Base-by-base conservation (phyloP, 164 flowering plant genomes). In the Umbilicus rupestris region DNA sequence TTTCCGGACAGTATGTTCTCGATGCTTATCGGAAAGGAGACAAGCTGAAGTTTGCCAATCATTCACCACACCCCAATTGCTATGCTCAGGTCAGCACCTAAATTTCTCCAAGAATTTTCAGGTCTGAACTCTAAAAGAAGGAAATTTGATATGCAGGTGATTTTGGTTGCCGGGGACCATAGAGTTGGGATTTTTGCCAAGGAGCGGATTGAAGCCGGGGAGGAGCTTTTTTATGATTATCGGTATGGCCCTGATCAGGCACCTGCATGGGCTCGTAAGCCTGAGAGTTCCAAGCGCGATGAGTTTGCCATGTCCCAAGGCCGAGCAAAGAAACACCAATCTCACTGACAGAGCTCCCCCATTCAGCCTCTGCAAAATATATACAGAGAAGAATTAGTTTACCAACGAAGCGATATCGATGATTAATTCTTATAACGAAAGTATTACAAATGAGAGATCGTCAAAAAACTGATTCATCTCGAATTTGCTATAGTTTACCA, bases 11-110 rank as follows among this genome's bases (percentile, higher is more conserved):
- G 98, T 86, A 71, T 77, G 97, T 90, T 52, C 92, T 95, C 68
- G 99, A 95, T 82, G 98, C 99, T 60, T 88, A 80, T 57, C 97
- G 98, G 71, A 87, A 92, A 78, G 99, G 99, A 62, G 96, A 92
- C 82, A 92, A 95, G 81, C 79, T 95, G 71, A 95, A 95, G 79
- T 95, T 95, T 66, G 99, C 99, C 37, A 92, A 92, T 72, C 98
- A 95, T 72, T 92, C 98, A 22, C 81, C 92, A 37, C 86, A 79
- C 37, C 98, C 99, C 5, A 95, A 95, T 76, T 95, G 99, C 59
- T 85, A 84, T 76, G 97, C 98, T 26, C 90, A 87, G 97, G 99
- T 88, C 76, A 60, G 39, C 39, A 41, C 39, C 72, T 68, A 30
- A 15, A 10, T 12, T 39, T 15, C 47, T 17, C 17, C 20, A 3